Evolutionary conservation across 345 rosid species (phyloP).

Genomic region (Reutealis trisperma): DNA sequence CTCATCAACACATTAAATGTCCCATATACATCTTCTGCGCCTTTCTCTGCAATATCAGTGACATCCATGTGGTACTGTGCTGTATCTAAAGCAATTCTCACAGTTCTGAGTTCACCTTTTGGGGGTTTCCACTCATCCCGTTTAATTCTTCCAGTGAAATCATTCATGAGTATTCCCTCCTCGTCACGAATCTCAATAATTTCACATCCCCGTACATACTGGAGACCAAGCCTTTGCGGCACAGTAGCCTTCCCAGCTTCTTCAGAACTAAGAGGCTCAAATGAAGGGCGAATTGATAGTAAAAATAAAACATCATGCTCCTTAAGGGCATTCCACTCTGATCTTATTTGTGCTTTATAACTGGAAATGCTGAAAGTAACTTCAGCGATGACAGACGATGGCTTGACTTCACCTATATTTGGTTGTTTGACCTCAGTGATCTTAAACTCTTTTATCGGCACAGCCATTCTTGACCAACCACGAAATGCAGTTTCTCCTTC

Average conservation of each 20-base stretch:
- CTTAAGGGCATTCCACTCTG: conserved; percentile 96
- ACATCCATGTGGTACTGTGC: conserved; percentile 99
- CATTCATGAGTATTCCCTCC: conserved; percentile 95
- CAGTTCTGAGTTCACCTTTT: conserved; percentile 92
- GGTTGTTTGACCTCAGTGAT: conserved; percentile 87
- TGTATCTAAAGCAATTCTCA: conserved; percentile 88
- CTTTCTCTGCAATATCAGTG: conserved; percentile 86
- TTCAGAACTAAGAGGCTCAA: conserved; percentile 94
- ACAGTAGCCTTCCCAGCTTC: conserved; percentile 91
- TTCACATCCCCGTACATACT: conserved; percentile 94
- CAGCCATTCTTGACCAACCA: conserved; percentile 99
- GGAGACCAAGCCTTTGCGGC: conserved; percentile 93
- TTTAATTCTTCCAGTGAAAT: conserved; percentile 88
- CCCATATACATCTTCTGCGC: conserved; percentile 87
- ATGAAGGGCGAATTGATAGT: conserved; percentile 83
- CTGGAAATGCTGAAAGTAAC: conserved; percentile 88
- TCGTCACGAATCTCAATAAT: conserved; percentile 88
- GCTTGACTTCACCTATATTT: conserved; percentile 98
- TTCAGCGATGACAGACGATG: conserved; percentile 79
- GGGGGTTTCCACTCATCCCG: conserved; percentile 99
- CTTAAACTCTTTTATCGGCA: conserved; percentile 76
- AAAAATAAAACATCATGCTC: conserved; percentile 98
- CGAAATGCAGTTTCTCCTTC: conserved; percentile 95
- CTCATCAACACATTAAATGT: conserved; percentile 91
- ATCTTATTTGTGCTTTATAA: conserved; percentile 80